Evolutionary conservation across 495 filamentous ascomycete genomes (phyloP), one percentile per base, ranked within the genome.

Genomic region (Talaromyces wortmannii): DNA sequence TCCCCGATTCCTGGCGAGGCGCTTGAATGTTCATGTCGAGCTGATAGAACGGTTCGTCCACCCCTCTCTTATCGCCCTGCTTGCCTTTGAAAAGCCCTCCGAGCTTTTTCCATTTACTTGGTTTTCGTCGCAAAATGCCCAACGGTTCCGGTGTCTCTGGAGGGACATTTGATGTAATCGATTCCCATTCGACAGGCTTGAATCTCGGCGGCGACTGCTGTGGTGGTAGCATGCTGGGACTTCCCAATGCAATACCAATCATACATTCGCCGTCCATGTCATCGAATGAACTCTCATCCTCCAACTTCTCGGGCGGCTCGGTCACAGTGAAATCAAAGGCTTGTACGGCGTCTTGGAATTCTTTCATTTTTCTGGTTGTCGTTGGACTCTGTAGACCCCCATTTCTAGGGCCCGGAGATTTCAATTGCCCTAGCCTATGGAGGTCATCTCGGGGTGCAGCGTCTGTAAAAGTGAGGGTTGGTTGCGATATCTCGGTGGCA

Each of bases 71-170:
- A 0, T 53, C 52, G 6, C 17, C 40, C 17, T 53, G 52, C 3
- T n/a, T 31, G 10, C 23, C 15, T 53, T 64, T 74, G 59, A 82
- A 79, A 3, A 82, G 46, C 0, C 72, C 72, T 2, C 78, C 78
- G 57, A 85, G 71, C 50, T 79, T 75, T 66, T 73, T 83, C 82
- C 82, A 85, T 55, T 78, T 80, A 54, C 78, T 78, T 7, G 74
- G 59, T 53, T 78, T 83, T 12, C 67, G 66, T 33, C 72, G 70
- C 15, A 63, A 48, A 10, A 51, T 53, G 48, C 57, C 46, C 51
- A 18, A 45, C 55, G 33, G 53, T 48, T 18, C 59, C 57, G 30
- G 55, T 57, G 30, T 62, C 59, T 52, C 65, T 47, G 42, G 44
- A 51, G 30, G 42, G 17, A 32, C 36, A 13, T 40, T 42, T 53